Base-by-base conservation (phyloP, 2,329 filamentous ascomycete species). In the Aspergillus sp. region DNA sequence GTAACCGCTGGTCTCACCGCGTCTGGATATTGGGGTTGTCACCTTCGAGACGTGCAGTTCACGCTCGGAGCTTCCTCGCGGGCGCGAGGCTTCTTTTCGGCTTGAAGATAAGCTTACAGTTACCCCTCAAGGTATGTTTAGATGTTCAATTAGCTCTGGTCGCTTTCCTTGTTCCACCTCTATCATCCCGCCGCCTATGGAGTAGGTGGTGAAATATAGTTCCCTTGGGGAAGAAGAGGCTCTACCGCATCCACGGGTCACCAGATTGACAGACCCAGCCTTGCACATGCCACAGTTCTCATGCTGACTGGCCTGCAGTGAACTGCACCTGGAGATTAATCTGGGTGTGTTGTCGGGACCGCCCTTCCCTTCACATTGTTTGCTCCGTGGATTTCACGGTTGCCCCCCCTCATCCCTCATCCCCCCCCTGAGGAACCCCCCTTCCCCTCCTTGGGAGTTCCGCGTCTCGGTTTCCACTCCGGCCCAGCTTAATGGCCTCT, bases 401-500 rank as follows among this genome's bases (percentile, higher is more conserved):
- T 44, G n/a, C 19, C 41, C 17, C 21, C 21, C 19, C 15, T 5
- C 8, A 30, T 50, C 13, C 7, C 17, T 6, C 38, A 8, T 25
- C 3, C 56, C 57, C 55, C 44, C 52, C 54, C 27, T 62, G 52
- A 61, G 51, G 60, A n/a, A 32, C 44, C 48, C 61, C 48, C 58
- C 52, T 48, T 50, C 47, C 52, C 55, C 54, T 54, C 58, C 59
- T 54, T 36, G 57, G 54, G 54, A 39, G 25, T 27, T 27, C 50
- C 61, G 44, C 54, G 64, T 65, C 67, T 64, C 63, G 62, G 62
- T 60, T 62, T 58, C 57, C 62, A 56, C 25, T 13, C 41, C 8
- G 53, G 39, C 53, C 41, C 61, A 57, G 56, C 56, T 53, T 54
- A 58, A 73, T 73, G 71, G 67, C 69, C 59, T 73, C 70, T 44